A percentile compares a stretch with the other conserved stretches of the same genome.
These are phyloP conservation scores for Penicillium capsulatum DNA, from an alignment of 2,329 filamentous ascomycete species.

Conservation along the genomic window DNA sequence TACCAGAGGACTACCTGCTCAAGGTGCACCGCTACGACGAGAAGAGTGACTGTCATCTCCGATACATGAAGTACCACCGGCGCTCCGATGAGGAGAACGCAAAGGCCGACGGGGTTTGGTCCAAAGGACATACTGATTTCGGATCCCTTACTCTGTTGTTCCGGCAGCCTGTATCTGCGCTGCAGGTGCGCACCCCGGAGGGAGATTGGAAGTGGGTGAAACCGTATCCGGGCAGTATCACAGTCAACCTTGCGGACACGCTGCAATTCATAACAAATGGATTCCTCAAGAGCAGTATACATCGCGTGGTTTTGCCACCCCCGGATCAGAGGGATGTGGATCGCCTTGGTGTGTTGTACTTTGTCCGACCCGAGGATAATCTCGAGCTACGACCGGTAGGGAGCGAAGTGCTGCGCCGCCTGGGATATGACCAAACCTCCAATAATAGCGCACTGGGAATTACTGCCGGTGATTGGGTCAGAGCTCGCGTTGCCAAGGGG, in stretches of 20 bases:
- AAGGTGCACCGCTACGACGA: conserved; percentile 55
- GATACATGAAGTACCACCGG: conserved; percentile 57
- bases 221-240: conserved; percentile 46
- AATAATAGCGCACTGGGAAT: conserved; percentile 11
- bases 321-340: conserved; percentile 42
- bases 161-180: conserved; percentile 53
- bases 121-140: conserved; percentile 53
- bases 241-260: conserved; percentile 50
- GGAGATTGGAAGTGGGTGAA: conserved; percentile 50
- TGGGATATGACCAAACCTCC: conserved; percentile 15
- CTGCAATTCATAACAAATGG: conserved; percentile 49
- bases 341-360: conserved; percentile 41
- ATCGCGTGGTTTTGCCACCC: conserved; percentile 46
- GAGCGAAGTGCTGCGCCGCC: conserved; percentile 31
- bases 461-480: conserved; percentile 20
- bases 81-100: conserved; percentile 47
- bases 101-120: conserved; percentile 41
- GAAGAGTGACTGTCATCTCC: conserved; percentile 55
- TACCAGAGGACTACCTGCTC: conserved; percentile 55
- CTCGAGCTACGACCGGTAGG: conserved; percentile 25
- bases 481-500: conserved; percentile 19
- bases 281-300: conserved; percentile 46
- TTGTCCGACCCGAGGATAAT: conserved; percentile 43
- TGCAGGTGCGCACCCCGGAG: conserved; percentile 50
- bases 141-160: conserved; percentile 55